Conservation (phyloP, 225 moss, liverwort and hornwort species). For the Takakia lepidozioides region DNA sequence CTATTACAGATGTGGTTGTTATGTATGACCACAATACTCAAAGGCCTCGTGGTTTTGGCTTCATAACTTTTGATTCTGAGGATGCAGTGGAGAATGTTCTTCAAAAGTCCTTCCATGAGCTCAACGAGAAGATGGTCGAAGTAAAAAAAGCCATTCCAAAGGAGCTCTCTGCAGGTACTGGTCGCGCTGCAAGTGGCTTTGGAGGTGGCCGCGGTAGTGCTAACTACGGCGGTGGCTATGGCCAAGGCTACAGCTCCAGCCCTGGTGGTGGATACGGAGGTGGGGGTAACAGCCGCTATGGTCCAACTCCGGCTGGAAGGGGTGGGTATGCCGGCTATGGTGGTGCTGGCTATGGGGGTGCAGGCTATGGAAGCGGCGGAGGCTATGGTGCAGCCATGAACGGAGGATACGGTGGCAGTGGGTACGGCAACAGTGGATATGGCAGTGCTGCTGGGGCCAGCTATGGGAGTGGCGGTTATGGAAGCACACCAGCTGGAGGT, state of each 20-base stretch:
- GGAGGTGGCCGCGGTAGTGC: too few relatives aligned
- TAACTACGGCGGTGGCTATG: too few relatives aligned
- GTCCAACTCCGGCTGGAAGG: conserved; percentile 47
- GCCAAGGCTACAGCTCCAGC: conserved; percentile 55
- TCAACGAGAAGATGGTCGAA: too few relatives aligned
- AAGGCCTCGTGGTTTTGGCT: conserved; percentile 95
- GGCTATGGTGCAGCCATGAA: conserved; percentile 80
- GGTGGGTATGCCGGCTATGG: conserved; percentile 78
- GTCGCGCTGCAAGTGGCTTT: too few relatives aligned
- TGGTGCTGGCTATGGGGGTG: conserved; percentile 41
- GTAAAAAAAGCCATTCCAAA: too few relatives aligned
- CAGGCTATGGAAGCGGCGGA: conserved; percentile 76
- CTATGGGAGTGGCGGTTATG: conserved; percentile 36
- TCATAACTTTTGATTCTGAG: conserved; percentile 98
- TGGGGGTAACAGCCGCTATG: conserved; percentile 78
- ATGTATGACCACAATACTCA: conserved; percentile 99
- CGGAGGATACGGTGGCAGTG: conserved; percentile 79
- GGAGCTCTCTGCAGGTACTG: too few relatives aligned
- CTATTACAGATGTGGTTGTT: conserved; percentile 98
- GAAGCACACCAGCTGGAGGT: conserved; percentile 23
- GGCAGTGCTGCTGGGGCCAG: conserved; percentile 11
- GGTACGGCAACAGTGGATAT: conserved; percentile 39
- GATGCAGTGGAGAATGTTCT: conserved; percentile 94
- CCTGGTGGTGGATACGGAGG: conserved; percentile 86
- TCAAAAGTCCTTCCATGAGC: too few relatives aligned